A percentile compares a stretch with the other conserved stretches of the same genome.
These are phyloP conservation scores for Withania somnifera DNA, from an alignment of 305 asterid species.

Conservation along the genomic window DNA sequence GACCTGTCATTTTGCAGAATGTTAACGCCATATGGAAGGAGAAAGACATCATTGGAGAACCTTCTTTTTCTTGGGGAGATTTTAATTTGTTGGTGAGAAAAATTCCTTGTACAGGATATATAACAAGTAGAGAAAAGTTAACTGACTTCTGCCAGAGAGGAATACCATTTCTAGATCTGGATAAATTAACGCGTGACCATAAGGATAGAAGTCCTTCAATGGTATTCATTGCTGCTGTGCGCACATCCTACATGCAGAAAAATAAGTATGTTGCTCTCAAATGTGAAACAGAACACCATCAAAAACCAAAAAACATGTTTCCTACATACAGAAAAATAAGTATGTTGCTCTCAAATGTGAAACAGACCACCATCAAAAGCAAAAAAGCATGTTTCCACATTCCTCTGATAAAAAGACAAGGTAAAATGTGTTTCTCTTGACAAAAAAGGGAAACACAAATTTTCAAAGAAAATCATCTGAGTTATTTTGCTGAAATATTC, in stretches of 20 bases:
- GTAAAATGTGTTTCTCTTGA: neutral
- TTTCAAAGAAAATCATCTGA: neutral
- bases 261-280: neutral
- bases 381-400: neutral
- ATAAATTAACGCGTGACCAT: slow-evolving; percentile 29
- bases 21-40: neutral
- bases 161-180: slow-evolving; percentile 42
- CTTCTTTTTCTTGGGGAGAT: neutral
- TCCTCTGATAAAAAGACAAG: neutral
- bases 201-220: slow-evolving; percentile 42
- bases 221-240: slow-evolving; percentile 64
- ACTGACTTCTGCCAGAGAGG: neutral
- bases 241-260: slow-evolving; percentile 38
- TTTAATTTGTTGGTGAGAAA: neutral
- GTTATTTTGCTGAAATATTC: neutral
- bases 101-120: neutral
- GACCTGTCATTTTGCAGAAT: slow-evolving; percentile 40
- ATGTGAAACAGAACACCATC: neutral
- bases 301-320: too few species aligned
- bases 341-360: neutral
- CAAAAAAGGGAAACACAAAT: neutral
- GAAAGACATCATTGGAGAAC: neutral
- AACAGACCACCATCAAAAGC: neutral
- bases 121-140: neutral
- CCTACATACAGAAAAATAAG: slow-evolving; percentile 25